Percentiles rank a stretch among this genome's conserved stretches.
Evolutionary conservation across 768 basidiomycete species (phyloP).

Genomic region (Erythrobasidium yunnanense): DNA sequence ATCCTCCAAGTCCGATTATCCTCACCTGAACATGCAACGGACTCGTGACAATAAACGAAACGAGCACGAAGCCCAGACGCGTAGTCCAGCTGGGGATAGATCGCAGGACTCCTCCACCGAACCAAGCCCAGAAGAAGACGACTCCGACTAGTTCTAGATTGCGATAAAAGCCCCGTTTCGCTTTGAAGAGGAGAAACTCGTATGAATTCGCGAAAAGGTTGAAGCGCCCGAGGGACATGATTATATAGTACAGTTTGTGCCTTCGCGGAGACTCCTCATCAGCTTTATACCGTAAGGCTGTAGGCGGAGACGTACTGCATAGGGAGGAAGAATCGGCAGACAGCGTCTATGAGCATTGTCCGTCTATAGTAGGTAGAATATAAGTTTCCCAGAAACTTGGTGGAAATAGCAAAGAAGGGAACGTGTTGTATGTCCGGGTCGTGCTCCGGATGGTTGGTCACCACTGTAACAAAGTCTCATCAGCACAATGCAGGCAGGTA

Average conservation of each 20-base stretch:
- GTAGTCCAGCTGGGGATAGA: slow-evolving; percentile 63
- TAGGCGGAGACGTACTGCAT: slow-evolving; percentile 49
- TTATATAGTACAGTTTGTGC: slow-evolving; percentile 81
- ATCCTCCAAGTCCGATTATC: no score
- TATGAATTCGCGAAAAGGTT: slow-evolving; percentile 90
- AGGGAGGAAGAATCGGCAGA: slow-evolving; percentile 56
- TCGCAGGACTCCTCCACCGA: slow-evolving; percentile 52
- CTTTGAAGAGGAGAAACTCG: slow-evolving; percentile 51
- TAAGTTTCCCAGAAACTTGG: slow-evolving; percentile 68
- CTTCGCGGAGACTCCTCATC: slow-evolving; percentile 30
- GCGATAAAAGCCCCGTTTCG: slow-evolving; percentile 54
- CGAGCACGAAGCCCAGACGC: slow-evolving; percentile 61
- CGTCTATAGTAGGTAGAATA: slow-evolving; percentile 94
- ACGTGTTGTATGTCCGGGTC: slow-evolving; percentile 54
- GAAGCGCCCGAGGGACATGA: slow-evolving; percentile 82
- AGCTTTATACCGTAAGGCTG: not conserved
- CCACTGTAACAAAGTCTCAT: slow-evolving; percentile 53
- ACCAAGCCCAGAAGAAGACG: slow-evolving; percentile 84
- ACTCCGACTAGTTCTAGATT: slow-evolving; percentile 60
- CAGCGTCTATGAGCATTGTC: slow-evolving; percentile 63
- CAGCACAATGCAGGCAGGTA: not conserved
- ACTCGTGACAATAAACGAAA: slow-evolving; percentile 74
- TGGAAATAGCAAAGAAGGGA: slow-evolving; percentile 88
- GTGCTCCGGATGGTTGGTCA: slow-evolving; percentile 96
- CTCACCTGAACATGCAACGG: slow-evolving; percentile 88